phyloP scores from a whole-genome alignment of 2,329 filamentous ascomycete species.

The Raffaelea deltoideospora region DNA sequence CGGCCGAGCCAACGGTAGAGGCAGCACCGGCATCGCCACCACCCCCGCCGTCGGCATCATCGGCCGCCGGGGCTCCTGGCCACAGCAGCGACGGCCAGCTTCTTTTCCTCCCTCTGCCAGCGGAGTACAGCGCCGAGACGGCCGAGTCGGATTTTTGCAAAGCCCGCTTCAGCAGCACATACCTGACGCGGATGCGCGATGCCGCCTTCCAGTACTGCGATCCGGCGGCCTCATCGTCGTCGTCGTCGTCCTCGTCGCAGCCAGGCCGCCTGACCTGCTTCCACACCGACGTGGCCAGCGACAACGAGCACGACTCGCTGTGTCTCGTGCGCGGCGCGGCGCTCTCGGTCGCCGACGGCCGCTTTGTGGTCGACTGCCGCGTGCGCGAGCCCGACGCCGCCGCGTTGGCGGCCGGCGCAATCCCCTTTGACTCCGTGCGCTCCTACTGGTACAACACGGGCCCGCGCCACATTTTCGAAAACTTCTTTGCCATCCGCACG shows the following conservation, averaged over 20 bases:
- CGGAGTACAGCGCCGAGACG: constrained; percentile 1
- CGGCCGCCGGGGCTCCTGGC: no score
- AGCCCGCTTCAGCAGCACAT: constrained; percentile 6
- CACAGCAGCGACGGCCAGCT: no score
- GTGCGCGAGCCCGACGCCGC: background rate
- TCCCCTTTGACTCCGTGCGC: constrained; percentile 1
- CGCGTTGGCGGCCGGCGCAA: constrained; percentile 1
- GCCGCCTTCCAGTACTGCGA: constrained; percentile 7
- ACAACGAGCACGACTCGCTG: constrained; percentile 4
- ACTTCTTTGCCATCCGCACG: constrained; percentile 1
- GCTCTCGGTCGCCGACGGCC: background rate
- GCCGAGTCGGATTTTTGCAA: constrained; percentile 4
- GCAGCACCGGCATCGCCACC: no score
- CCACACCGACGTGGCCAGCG: constrained; percentile 3
- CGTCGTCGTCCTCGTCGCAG: no score
- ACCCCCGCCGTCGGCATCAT: background rate
- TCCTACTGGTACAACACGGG: constrained; percentile 9
- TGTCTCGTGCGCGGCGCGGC: constrained; percentile 4
- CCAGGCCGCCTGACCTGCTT: constrained; percentile 9
- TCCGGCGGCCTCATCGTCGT: background rate
- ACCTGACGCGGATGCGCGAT: constrained; percentile 4
- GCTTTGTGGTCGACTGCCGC: constrained; percentile 4
- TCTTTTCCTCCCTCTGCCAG: constrained; percentile 1
- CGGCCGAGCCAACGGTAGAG: background rate
- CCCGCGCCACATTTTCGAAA: constrained; percentile 5